These are phyloP conservation scores for Linnemannia exigua DNA, from an alignment of 192 early-diverging fungal species.

Conservation along the genomic window DNA sequence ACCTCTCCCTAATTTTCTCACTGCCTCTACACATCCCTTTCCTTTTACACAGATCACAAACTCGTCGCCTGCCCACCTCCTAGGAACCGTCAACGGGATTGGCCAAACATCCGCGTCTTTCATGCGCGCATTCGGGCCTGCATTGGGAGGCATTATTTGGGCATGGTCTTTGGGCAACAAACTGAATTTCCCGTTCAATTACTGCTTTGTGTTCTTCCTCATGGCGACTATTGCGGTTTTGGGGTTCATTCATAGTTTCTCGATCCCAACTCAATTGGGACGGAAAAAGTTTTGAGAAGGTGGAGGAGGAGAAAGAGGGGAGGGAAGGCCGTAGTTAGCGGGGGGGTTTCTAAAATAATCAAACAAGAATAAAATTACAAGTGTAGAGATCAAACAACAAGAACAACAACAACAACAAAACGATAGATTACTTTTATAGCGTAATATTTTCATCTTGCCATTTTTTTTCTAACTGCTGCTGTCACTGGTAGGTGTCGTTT, in stretches of 20 bases:
- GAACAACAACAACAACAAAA: no score
- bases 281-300: not conserved
- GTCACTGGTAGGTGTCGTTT: no score
- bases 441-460: no score
- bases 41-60: constrained; percentile 60
- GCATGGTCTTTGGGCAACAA: constrained; percentile 66
- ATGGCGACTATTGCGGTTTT: constrained; percentile 59
- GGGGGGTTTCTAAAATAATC: no score
- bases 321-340: not conserved
- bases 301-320: not conserved
- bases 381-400: no score
- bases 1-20: not conserved
- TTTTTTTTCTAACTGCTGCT: no score
- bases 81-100: constrained; percentile 72
- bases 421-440: no score
- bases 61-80: constrained; percentile 59
- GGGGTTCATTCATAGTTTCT: constrained; percentile 51
- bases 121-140: constrained; percentile 66
- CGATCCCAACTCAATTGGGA: constrained; percentile 45
- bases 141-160: constrained; percentile 67
- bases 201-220: constrained; percentile 67
- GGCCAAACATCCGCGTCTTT: constrained; percentile 67
- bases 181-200: constrained; percentile 65
- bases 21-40: not conserved
- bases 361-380: no score